A percentile compares a stretch with the other conserved stretches of the same genome.
Conservation (phyloP, 148 eudicot species). For the Rhododendron henanense region DNA sequence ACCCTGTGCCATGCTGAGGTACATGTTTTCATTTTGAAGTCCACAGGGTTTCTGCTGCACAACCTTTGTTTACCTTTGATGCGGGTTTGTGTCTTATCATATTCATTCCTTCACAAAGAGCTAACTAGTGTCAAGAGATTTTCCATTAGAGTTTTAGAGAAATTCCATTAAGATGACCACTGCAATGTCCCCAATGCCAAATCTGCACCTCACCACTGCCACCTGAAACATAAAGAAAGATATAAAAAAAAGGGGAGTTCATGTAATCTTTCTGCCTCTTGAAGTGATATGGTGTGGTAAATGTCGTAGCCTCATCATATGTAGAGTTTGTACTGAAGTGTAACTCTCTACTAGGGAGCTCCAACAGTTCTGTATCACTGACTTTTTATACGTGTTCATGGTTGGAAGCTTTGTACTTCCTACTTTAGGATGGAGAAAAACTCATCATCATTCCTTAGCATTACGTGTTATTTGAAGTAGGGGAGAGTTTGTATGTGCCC, state of each 20-base stretch:
- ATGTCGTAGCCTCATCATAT: neutral
- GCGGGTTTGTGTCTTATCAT: neutral
- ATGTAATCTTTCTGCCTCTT: neutral
- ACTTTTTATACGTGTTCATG: no score
- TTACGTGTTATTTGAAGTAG: neutral
- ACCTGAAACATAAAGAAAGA: neutral
- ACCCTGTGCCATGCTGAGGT: conserved; percentile 97
- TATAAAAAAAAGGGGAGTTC: no score
- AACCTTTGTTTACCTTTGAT: neutral
- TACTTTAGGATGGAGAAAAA: neutral
- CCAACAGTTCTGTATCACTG: neutral
- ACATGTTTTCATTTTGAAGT: conserved; percentile 18
- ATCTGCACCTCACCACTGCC: neutral
- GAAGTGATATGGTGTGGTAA: neutral
- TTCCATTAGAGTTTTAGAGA: neutral
- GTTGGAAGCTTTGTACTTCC: conserved; percentile 6
- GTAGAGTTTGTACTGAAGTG: neutral
- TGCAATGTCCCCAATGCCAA: neutral
- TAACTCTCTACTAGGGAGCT: neutral
- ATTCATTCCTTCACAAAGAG: neutral
- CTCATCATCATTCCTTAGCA: neutral
- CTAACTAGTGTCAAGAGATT: neutral
- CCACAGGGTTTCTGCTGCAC: neutral
- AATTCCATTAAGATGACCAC: neutral
- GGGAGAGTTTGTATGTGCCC: neutral